Base-by-base conservation (phyloP, 305 asterid species). In the Caryopteris hybrid region DNA sequence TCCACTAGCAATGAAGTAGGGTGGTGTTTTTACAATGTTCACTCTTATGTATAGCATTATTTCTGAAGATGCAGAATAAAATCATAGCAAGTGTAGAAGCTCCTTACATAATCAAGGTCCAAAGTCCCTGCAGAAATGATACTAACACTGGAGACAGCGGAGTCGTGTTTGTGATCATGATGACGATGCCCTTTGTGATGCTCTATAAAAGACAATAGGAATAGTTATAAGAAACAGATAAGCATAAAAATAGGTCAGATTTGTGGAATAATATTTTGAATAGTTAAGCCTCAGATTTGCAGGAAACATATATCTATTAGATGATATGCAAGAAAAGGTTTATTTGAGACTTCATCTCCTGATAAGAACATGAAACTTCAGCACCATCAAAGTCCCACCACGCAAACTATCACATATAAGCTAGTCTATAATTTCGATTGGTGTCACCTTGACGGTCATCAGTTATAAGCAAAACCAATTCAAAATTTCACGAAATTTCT, bases 71-170 rank as follows among this genome's bases (percentile, higher is more conserved):
- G 55, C 34, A 29, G 23, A 66, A 73, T 59, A 58, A 41, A 21
- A 45, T 34, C n/a, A 50, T 34, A 48, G 61, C 23, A 60, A 17
- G 74, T n/a, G n/a, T n/a, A n/a, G n/a, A n/a, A n/a, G n/a, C 13
- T 14, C 61, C 79, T 79, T 82, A 93, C 99, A 81, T 85, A 95
- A 77, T 93, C 99, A 21, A 90, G 87, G 79, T 93, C 95, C 77
- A 90, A 73, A 71, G 87, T 87, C 59, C 97, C 99, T 74, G 87
- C 95, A 0, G 96, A 84, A 63, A 93, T 92, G 57, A 90, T 87
- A 73, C 97, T 90, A 75, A 93, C 91, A 47, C 99, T 93, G 78
- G 95, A 66, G 69, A 93, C 97, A 3, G 91, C 87, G 11, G 96
- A 90, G 74, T 90, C 97, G 17, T 90, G 99, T 23, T 65, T 76